Evolutionary conservation across 2,329 filamentous ascomycete genomes (phyloP).

Genomic region (Cladosporium sp.): DNA sequence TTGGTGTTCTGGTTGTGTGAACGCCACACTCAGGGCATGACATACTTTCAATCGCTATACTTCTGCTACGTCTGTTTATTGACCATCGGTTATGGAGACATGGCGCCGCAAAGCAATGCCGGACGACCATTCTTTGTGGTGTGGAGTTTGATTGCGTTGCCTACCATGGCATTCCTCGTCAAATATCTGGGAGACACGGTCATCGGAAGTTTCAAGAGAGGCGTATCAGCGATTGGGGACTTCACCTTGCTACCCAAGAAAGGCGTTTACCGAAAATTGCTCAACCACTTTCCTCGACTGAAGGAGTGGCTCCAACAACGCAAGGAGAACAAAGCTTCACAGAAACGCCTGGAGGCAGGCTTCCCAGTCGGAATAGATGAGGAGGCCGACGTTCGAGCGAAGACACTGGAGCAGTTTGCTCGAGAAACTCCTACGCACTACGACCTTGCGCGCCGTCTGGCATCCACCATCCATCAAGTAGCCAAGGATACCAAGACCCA

Average conservation of each 20-base stretch:
- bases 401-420: conserved; percentile 43
- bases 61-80: conserved; percentile 79
- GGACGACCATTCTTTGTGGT: conserved; percentile 89
- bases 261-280: conserved; percentile 51
- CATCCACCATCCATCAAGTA: conserved; percentile 65
- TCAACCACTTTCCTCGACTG: conserved; percentile 47
- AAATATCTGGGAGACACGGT: conserved; percentile 81
- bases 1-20: conserved; percentile 67
- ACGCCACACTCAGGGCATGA: conserved; percentile 51
- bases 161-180: conserved; percentile 83
- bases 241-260: conserved; percentile 62
- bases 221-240: conserved; percentile 57
- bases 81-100: conserved; percentile 84
- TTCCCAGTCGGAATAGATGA: conserved; percentile 40
- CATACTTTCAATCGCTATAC: conserved; percentile 78
- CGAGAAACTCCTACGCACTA: conserved; percentile 49
- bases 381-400: conserved; percentile 18
- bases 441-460: conserved; percentile 58
- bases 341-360: conserved; percentile 43
- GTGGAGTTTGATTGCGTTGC: conserved; percentile 81
- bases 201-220: conserved; percentile 61
- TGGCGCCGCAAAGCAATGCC: conserved; percentile 69
- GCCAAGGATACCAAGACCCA: conserved; percentile 58
- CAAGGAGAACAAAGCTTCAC: conserved; percentile 21
- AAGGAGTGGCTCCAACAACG: conserved; percentile 35